Percentiles rank a stretch among this genome's conserved stretches.
phyloP scores from a whole-genome alignment of 495 filamentous ascomycete genomes.

The Poronia punctata region DNA sequence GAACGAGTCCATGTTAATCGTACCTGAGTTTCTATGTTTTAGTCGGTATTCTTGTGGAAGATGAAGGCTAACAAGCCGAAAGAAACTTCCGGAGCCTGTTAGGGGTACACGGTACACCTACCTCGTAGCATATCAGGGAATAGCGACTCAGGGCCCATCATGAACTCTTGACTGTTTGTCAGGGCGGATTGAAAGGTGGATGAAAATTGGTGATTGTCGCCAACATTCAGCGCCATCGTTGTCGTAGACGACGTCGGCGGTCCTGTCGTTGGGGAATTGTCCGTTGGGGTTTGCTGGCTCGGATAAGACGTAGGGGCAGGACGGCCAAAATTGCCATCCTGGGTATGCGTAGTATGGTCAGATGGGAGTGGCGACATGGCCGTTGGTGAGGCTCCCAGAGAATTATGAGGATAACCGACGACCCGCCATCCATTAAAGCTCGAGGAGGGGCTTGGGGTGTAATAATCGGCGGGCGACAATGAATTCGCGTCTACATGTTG shows the following conservation, averaged over 20 bases:
- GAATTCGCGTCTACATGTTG: slow-evolving; percentile 23
- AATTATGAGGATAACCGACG: slow-evolving; percentile 25
- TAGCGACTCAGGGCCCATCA: slow-evolving; percentile 13
- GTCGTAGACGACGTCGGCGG: slow-evolving; percentile 8
- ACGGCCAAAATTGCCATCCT: slow-evolving; percentile 6
- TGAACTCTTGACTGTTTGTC: slow-evolving; percentile 20
- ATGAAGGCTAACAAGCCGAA: too few relatives aligned
- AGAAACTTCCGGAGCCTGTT: background rate
- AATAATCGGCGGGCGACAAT: slow-evolving; percentile 26
- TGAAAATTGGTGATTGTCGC: slow-evolving; percentile 18
- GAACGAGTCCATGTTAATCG: slow-evolving; percentile 16
- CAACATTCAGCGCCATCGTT: slow-evolving; percentile 9
- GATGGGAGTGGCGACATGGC: slow-evolving; percentile 20
- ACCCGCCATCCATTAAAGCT: slow-evolving; percentile 37
- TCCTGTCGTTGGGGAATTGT: too few relatives aligned
- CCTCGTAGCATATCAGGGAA: slow-evolving; percentile 16
- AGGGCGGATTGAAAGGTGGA: too few relatives aligned
- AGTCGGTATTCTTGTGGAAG: background rate
- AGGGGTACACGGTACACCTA: slow-evolving; percentile 8
- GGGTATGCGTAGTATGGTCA: slow-evolving; percentile 9
- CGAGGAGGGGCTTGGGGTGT: slow-evolving; percentile 36
- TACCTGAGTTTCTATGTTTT: background rate
- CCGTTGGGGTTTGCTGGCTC: slow-evolving; percentile 7
- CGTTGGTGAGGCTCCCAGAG: slow-evolving; percentile 18
- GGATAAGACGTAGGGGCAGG: slow-evolving; percentile 18